Percentiles rank a stretch among this genome's conserved stretches.
phyloP scores from a whole-genome alignment of 208 protist species.

The Acanthamoeba culbertsoni region DNA sequence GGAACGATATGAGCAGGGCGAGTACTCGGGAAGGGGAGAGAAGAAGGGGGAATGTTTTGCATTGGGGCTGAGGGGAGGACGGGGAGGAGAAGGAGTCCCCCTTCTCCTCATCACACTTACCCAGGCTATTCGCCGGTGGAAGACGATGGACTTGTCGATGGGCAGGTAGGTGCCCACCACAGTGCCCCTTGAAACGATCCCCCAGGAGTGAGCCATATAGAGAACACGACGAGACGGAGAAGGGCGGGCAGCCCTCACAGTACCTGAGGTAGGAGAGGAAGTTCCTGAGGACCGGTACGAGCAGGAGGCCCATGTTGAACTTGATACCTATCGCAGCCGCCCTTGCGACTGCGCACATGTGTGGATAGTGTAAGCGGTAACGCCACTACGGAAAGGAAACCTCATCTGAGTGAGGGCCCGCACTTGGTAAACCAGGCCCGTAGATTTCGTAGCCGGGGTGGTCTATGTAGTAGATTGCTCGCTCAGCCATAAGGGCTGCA shows the following conservation, averaged over 20 bases:
- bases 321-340: slow-evolving; percentile 62
- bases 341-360: slow-evolving; percentile 60
- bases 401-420: too few relatives aligned
- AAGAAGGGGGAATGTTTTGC: too few relatives aligned
- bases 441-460: background rate
- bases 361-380: too few relatives aligned
- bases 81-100: background rate
- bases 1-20: background rate
- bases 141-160: slow-evolving; percentile 82
- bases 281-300: slow-evolving; percentile 80
- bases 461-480: background rate
- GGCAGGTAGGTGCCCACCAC: slow-evolving; percentile 73
- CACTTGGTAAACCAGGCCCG: too few relatives aligned
- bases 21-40: background rate
- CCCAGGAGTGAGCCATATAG: background rate
- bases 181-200: slow-evolving; percentile 46
- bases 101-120: slow-evolving; percentile 67
- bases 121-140: slow-evolving; percentile 79
- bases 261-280: slow-evolving; percentile 68
- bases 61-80: background rate
- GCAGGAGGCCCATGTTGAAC: slow-evolving; percentile 78
- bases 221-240: background rate
- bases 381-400: background rate
- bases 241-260: background rate
- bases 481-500: slow-evolving; percentile 47